Conservation (phyloP, 805 yeast genomes). For the Wickerhamiella domercqiae region DNA sequence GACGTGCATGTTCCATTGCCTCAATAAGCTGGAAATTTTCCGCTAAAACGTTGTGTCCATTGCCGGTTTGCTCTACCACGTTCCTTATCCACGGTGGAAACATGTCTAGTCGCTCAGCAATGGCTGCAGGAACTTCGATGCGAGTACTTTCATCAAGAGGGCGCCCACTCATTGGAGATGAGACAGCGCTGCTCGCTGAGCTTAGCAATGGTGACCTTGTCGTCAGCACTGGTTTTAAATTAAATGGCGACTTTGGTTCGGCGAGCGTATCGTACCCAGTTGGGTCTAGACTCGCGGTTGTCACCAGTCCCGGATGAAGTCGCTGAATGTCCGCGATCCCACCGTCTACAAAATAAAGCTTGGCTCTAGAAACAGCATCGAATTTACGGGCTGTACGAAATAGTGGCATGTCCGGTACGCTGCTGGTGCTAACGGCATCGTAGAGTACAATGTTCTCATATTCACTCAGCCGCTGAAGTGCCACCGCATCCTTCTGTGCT, state of each 20-base stretch:
- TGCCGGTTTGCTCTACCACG: conserved; percentile 23
- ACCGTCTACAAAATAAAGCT: conserved; percentile 13
- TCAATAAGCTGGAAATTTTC: conserved; percentile 54
- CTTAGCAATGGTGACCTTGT: background rate
- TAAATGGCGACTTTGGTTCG: conserved; percentile 6
- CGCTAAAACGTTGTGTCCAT: conserved; percentile 29
- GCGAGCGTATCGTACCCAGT: background rate
- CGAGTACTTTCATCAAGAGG: conserved; percentile 14
- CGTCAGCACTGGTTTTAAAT: conserved; percentile 3
- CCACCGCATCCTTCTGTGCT: conserved; percentile 20
- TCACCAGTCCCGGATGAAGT: background rate
- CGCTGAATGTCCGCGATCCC: conserved; percentile 9
- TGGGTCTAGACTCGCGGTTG: background rate
- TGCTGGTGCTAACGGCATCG: conserved; percentile 25
- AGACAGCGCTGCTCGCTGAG: background rate
- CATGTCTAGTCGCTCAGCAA: conserved; percentile 6
- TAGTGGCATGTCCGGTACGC: conserved; percentile 8
- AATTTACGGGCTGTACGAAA: conserved; percentile 15
- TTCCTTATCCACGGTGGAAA: conserved; percentile 43
- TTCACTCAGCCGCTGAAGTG: conserved; percentile 15
- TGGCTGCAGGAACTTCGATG: conserved; percentile 7
- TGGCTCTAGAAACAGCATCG: conserved; percentile 6
- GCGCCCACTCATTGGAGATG: conserved; percentile 7
- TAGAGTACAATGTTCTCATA: conserved; percentile 31
- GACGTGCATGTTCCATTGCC: conserved; percentile 48